A percentile compares a stretch with the other conserved stretches of the same genome.
Conservation (phyloP, 2,329 filamentous ascomycete species). For the Graphilbum sp. region DNA sequence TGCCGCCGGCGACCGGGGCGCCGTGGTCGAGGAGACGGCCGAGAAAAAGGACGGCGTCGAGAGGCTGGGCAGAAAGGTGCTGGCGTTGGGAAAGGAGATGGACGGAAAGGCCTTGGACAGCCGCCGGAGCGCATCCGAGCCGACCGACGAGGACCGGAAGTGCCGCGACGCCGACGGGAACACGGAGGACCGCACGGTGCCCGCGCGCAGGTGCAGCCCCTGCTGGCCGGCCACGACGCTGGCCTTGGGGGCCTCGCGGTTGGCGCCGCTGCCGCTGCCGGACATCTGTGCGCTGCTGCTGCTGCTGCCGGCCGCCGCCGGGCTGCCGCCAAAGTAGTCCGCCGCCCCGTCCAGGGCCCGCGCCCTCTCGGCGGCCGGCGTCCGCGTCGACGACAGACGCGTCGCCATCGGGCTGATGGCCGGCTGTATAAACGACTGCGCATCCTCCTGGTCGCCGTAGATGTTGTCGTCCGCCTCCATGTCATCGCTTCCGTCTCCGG, state of each 20-base stretch:
- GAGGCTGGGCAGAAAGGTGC: conserved; percentile 20
- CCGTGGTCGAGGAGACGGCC: conserved; percentile 9
- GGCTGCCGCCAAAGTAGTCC: not conserved
- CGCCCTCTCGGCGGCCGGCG: conserved; percentile 40
- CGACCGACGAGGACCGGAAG: conserved; percentile 35
- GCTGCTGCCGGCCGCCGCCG: not conserved
- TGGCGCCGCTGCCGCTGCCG: not conserved
- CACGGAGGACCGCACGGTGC: conserved; percentile 4
- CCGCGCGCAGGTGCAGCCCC: conserved; percentile 14
- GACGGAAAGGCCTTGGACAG: conserved; percentile 41
- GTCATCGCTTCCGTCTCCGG: not conserved
- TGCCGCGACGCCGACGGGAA: conserved; percentile 14
- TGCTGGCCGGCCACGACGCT: too few species aligned
- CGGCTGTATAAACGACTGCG: conserved; percentile 42
- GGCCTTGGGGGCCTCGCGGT: not conserved
- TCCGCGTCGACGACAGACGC: conserved; percentile 35
- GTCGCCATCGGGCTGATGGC: conserved; percentile 40
- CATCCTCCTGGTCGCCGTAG: conserved; percentile 35
- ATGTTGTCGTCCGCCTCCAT: conserved; percentile 16
- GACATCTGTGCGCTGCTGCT: conserved; percentile 15
- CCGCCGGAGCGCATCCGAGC: conserved; percentile 39
- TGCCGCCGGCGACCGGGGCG: conserved; percentile 6
- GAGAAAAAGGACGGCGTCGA: conserved; percentile 23
- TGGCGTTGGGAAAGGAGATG: conserved; percentile 26
- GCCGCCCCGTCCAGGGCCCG: conserved; percentile 29